Conservation (phyloP, 306 rosid species). For the Citrullus colocynthis region DNA sequence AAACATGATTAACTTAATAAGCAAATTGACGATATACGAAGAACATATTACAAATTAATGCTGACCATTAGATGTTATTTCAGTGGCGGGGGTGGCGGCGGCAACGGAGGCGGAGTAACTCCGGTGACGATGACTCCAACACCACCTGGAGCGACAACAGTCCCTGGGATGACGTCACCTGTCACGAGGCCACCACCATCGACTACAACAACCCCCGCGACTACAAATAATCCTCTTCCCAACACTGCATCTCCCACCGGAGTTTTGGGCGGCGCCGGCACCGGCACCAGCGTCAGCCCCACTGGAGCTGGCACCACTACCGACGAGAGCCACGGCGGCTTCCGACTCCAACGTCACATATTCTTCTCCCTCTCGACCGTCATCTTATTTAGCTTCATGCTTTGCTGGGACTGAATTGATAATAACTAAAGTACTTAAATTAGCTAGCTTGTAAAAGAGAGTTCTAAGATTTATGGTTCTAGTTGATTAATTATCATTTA, state of each 20-base stretch:
- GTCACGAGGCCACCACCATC: background rate
- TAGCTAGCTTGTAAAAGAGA: background rate
- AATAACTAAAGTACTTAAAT: background rate
- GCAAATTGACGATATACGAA: background rate
- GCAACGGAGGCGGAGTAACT: conserved; percentile 23
- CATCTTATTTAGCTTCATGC: conserved; percentile 21
- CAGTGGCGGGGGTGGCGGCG: conserved; percentile 15
- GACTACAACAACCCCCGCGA: background rate
- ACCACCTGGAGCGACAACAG: conserved; percentile 12
- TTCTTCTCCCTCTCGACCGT: conserved; percentile 15
- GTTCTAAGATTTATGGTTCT: background rate
- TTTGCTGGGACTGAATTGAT: conserved; percentile 36
- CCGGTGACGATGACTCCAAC: conserved; percentile 16
- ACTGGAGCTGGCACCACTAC: conserved; percentile 52
- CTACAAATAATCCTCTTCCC: conserved; percentile 24
- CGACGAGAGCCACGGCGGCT: conserved; percentile 51
- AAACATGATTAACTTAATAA: background rate
- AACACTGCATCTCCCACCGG: conserved; percentile 34
- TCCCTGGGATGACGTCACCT: conserved; percentile 16
- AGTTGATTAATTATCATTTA: background rate
- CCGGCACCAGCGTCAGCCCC: conserved; percentile 54
- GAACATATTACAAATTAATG: background rate
- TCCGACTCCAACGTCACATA: conserved; percentile 16
- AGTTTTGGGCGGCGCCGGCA: conserved; percentile 57
- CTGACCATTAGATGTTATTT: background rate